These are phyloP conservation scores for Piper longum DNA, from an alignment of 164 flowering plant genomes.

Conservation along the genomic window DNA sequence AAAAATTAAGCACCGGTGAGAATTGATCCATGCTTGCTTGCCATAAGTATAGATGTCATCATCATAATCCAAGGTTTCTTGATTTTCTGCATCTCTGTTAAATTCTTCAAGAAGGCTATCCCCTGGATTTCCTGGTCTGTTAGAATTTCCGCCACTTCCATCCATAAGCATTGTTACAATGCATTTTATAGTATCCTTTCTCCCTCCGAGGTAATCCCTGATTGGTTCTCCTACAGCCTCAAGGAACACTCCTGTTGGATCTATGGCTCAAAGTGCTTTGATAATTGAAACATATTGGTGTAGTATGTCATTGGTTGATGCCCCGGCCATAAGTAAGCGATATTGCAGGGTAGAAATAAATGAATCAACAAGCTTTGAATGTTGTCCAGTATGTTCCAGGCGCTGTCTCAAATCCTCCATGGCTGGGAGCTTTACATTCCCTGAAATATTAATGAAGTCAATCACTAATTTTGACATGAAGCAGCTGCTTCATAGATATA, in stretches of 20 bases:
- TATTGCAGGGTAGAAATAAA: slow-evolving; percentile 75
- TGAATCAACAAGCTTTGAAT: slow-evolving; percentile 88
- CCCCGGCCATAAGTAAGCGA: slow-evolving; percentile 96
- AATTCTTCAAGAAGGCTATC: slow-evolving; percentile 98
- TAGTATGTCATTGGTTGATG: slow-evolving; percentile 96
- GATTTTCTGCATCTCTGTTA: slow-evolving; percentile 84
- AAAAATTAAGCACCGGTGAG: slow-evolving; percentile 35
- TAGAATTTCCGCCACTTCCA: slow-evolving; percentile 77
- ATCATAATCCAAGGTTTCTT: slow-evolving; percentile 48
- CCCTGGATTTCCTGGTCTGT: slow-evolving; percentile 59
- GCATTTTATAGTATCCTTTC: slow-evolving; percentile 96
- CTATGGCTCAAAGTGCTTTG: slow-evolving; percentile 89
- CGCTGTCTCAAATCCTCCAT: slow-evolving; percentile 89
- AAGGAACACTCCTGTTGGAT: slow-evolving; percentile 88
- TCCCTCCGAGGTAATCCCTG: slow-evolving; percentile 77
- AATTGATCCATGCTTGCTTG: slow-evolving; percentile 77
- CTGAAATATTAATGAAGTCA: background rate
- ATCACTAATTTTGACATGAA: background rate
- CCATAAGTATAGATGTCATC: slow-evolving; percentile 69
- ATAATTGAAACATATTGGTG: slow-evolving; percentile 97
- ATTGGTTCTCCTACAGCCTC: slow-evolving; percentile 98
- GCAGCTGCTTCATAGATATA: background rate
- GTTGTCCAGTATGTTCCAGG: slow-evolving; percentile 92
- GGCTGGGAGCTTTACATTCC: slow-evolving; percentile 64
- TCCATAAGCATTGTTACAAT: slow-evolving; percentile 96